Conservation (phyloP, 108 stramenopile species). For the Epithemia pelagica region DNA sequence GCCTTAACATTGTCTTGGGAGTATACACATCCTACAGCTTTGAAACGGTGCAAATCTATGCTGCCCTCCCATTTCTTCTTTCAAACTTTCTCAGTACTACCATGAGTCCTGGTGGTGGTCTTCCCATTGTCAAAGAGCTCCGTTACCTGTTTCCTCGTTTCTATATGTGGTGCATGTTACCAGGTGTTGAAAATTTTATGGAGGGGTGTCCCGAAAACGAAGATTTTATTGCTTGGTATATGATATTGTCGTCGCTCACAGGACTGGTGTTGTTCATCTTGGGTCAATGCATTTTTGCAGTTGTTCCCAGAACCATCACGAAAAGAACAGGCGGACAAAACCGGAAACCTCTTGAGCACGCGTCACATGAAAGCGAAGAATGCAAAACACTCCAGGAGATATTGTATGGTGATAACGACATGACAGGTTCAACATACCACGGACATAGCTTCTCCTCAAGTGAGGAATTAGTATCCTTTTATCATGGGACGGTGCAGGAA, state of each 20-base stretch:
- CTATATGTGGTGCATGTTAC: slow-evolving; percentile 64
- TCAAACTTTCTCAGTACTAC: slow-evolving; percentile 69
- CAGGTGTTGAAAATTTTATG: slow-evolving; percentile 43
- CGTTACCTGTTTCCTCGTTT: slow-evolving; percentile 54
- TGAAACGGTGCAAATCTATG: slow-evolving; percentile 51
- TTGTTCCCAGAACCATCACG: too few relatives aligned
- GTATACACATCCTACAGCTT: slow-evolving; percentile 41
- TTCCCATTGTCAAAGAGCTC: slow-evolving; percentile 40
- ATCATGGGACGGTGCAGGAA: too few relatives aligned
- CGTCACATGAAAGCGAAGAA: too few relatives aligned
- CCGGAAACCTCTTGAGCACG: too few relatives aligned
- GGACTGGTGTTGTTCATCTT: slow-evolving; percentile 32
- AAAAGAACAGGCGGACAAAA: not conserved
- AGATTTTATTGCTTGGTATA: slow-evolving; percentile 25
- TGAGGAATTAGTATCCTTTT: too few relatives aligned
- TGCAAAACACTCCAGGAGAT: too few relatives aligned
- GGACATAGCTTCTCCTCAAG: too few relatives aligned
- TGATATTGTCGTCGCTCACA: slow-evolving; percentile 31
- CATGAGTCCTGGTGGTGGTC: slow-evolving; percentile 51
- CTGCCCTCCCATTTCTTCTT: slow-evolving; percentile 45
- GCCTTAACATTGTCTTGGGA: slow-evolving; percentile 41
- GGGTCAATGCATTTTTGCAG: not conserved
- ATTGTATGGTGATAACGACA: too few relatives aligned
- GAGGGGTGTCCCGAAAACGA: slow-evolving; percentile 53
- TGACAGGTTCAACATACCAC: too few relatives aligned